Evolutionary conservation across 2,329 filamentous ascomycete genomes (phyloP), one percentile per base, ranked within the genome.

Genomic region (Furcasterigmium sp.): DNA sequence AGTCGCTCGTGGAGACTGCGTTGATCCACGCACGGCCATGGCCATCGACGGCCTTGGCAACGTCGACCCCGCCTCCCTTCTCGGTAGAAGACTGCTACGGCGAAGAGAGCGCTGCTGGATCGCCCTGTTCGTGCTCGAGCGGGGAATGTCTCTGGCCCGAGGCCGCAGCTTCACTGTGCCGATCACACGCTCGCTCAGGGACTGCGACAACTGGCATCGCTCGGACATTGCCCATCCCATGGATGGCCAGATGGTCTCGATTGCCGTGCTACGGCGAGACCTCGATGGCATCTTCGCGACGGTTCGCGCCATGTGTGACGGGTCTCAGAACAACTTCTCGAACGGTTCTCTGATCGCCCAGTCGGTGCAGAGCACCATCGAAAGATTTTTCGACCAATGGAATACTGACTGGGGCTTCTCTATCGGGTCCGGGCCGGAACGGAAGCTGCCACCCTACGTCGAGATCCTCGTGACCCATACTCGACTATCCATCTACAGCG

Each of bases 381-480:
- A 85, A 46, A 70, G 66, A 15, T 85, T 85, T 55, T 86, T 85
- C 50, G 72, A 81, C 38, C 68, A 72, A 36, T 86, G 82, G 82
- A 76, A 79, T 43, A 68, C 76, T 0, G 77, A 75, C 48, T 86
- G 82, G 82, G 75, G 72, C 2, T 62, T 70, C 8, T 70, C 74
- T 14, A 78, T 81, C 42, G 72, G 74, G 28, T 72, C 70, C 37
- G 74, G 72, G 8, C 71, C 70, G 70, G 73, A 78, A 41, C 67
- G 69, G 14, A 70, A 69, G 2, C 70, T 88, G 1, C 84, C 84
- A 0, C 83, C 84, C 0, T 88, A 88, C 48, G 84, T 88, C 20
- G 84, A 88, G 46, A 87, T 88, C 41, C 69, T 88, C 3, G 80
- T 86, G 30, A 84, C 78, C 0, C 84, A 88, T 51, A 87, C 84